Conservation (phyloP, 768 basidiomycete genomes). For the Kwoniella botswanensis region DNA sequence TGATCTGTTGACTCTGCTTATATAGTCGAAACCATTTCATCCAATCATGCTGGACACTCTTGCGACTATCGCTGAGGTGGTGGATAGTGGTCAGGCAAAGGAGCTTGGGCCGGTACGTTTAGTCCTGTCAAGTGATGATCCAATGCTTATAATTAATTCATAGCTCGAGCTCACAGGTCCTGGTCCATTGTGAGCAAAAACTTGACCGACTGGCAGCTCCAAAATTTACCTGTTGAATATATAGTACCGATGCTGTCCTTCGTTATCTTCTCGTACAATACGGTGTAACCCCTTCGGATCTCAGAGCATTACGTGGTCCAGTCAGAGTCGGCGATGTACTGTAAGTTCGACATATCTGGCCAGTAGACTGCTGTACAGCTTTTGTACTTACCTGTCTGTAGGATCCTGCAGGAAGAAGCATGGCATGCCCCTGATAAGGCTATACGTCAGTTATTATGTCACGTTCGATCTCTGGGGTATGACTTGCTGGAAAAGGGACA, state of each 20-base stretch:
- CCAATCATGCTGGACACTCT: slow-evolving; percentile 33
- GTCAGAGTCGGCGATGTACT: slow-evolving; percentile 33
- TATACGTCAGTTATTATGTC: slow-evolving; percentile 9
- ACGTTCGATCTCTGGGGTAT: slow-evolving; percentile 6
- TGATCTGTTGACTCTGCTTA: too few relatives aligned
- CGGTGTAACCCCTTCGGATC: slow-evolving; percentile 24
- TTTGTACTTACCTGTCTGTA: background rate
- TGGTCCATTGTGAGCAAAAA: slow-evolving; percentile 28
- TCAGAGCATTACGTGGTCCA: slow-evolving; percentile 23
- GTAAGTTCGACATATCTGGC: slow-evolving; percentile 10
- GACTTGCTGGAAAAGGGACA: background rate
- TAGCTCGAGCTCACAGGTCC: slow-evolving; percentile 37
- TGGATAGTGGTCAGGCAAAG: slow-evolving; percentile 10
- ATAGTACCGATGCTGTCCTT: slow-evolving; percentile 36
- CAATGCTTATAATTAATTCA: background rate
- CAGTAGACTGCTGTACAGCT: too few relatives aligned
- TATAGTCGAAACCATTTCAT: slow-evolving; percentile 34
- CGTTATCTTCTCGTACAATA: slow-evolving; percentile 36
- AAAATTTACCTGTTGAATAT: too few relatives aligned
- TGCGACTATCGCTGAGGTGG: slow-evolving; percentile 24
- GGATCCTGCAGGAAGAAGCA: slow-evolving; percentile 33
- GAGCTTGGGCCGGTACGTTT: slow-evolving; percentile 24
- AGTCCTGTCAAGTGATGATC: background rate
- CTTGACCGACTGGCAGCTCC: too few relatives aligned
- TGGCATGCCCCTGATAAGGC: slow-evolving; percentile 27